Conservation (phyloP, 2,329 filamentous ascomycete species). For the Botrytis hyacinthi region DNA sequence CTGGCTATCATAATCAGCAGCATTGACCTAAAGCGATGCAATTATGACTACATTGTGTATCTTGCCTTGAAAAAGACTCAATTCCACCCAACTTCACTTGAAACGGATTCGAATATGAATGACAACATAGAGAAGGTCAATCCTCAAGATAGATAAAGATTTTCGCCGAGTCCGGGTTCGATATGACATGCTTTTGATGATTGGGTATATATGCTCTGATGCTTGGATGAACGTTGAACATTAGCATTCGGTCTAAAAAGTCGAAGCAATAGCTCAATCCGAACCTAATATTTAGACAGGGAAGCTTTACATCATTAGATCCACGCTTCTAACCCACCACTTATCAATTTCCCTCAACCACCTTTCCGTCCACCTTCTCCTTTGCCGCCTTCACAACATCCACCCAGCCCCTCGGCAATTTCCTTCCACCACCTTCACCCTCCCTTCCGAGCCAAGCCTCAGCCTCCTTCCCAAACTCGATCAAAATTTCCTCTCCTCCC, state of each 20-base stretch:
- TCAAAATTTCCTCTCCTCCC: constrained; percentile 62
- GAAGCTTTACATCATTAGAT: neutral
- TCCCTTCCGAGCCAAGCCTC: constrained; percentile 55
- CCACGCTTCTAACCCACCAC: neutral
- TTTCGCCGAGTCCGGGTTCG: neutral
- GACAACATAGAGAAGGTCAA: neutral
- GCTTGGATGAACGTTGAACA: neutral
- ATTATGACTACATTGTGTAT: neutral
- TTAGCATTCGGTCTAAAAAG: neutral
- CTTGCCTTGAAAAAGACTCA: neutral
- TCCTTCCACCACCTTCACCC: constrained; percentile 48
- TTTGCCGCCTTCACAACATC: constrained; percentile 51
- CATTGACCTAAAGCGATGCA: neutral
- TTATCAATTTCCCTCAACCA: constrained; percentile 30
- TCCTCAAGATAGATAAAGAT: neutral
- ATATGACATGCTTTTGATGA: neutral
- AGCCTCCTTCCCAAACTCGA: constrained; percentile 57
- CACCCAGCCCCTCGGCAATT: constrained; percentile 54
- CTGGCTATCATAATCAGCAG: neutral
- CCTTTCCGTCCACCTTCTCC: constrained; percentile 53
- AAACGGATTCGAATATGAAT: neutral
- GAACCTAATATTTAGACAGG: neutral
- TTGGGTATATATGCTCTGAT: neutral
- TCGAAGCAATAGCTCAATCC: neutral
- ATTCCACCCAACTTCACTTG: neutral